These are phyloP conservation scores for Westerdykella ornata DNA, from an alignment of 2,329 filamentous ascomycete species.

Conservation along the genomic window DNA sequence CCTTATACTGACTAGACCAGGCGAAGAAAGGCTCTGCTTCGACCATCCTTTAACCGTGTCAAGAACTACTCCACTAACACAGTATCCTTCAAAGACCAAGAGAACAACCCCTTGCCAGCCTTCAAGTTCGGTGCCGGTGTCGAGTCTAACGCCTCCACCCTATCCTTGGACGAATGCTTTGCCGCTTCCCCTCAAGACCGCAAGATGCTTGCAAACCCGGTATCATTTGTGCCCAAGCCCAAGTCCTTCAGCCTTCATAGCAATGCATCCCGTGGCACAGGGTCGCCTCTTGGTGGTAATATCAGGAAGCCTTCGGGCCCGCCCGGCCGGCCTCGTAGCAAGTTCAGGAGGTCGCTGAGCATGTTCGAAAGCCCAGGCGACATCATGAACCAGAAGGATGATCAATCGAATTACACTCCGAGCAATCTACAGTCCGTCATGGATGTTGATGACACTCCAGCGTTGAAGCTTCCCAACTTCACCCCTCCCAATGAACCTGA, in stretches of 20 bases:
- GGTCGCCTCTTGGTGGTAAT: constrained; percentile 63
- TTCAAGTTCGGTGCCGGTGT: constrained; percentile 66
- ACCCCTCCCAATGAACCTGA: constrained; percentile 72
- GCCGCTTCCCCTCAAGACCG: constrained; percentile 69
- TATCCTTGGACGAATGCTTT: constrained; percentile 75
- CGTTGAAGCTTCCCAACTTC: constrained; percentile 76
- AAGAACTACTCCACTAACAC: constrained; percentile 68
- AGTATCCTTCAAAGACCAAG: constrained; percentile 52
- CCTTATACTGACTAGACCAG: constrained; percentile 20
- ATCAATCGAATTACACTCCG: constrained; percentile 55
- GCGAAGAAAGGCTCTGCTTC: constrained; percentile 47
- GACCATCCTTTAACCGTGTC: constrained; percentile 66
- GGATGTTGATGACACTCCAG: constrained; percentile 72
- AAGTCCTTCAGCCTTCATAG: constrained; percentile 59
- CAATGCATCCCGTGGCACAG: constrained; percentile 55
- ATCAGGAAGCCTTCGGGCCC: constrained; percentile 57
- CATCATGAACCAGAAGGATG: constrained; percentile 63
- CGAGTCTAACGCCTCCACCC: constrained; percentile 50
- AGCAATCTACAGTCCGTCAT: constrained; percentile 65
- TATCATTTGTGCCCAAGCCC: constrained; percentile 54
- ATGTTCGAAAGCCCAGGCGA: constrained; percentile 96
- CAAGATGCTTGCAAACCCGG: constrained; percentile 48
- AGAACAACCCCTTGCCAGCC: constrained; percentile 60
- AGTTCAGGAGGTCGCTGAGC: constrained; percentile 85
- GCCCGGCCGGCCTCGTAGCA: constrained; percentile 63